A percentile compares a stretch with the other conserved stretches of the same genome.
Conservation (phyloP, 306 rosid species). For the Sphenostylis stenocarpa region DNA sequence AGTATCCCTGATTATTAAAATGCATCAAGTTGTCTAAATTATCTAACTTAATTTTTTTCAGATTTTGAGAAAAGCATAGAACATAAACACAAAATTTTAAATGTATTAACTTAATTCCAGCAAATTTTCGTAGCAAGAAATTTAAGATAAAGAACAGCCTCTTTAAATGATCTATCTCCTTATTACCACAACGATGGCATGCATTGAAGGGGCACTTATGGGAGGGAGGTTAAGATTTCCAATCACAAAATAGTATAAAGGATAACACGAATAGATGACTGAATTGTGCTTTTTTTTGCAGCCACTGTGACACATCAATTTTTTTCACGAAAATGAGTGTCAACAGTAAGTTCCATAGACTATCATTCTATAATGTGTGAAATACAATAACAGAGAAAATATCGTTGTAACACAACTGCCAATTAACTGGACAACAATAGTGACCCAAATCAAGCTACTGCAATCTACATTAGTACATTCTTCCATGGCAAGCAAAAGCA, state of each 20-base stretch:
- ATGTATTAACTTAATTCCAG: not conserved
- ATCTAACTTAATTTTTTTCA: not conserved
- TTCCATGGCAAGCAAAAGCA: slow-evolving; percentile 1
- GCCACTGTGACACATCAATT: too few relatives aligned
- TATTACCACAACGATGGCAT: not conserved
- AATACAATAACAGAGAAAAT: not conserved
- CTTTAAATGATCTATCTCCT: slow-evolving; percentile 12
- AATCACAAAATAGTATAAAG: too few relatives aligned
- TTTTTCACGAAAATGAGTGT: not conserved
- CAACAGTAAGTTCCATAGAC: not conserved
- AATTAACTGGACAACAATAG: not conserved
- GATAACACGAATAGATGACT: too few relatives aligned
- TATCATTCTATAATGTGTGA: not conserved
- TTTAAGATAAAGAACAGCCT: not conserved
- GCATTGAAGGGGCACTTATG: too few relatives aligned
- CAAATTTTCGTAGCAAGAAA: not conserved
- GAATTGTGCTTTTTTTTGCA: too few relatives aligned
- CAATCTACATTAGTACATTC: not conserved
- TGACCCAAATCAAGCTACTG: slow-evolving; percentile 5
- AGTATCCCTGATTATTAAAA: slow-evolving; percentile 72
- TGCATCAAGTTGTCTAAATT: slow-evolving; percentile 28
- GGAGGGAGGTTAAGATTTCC: too few relatives aligned
- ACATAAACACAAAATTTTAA: slow-evolving; percentile 2
- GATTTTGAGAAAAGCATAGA: slow-evolving; percentile 13
- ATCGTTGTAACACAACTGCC: not conserved